Conservation (phyloP, 495 filamentous ascomycete species). For the Neurospora sp. region DNA sequence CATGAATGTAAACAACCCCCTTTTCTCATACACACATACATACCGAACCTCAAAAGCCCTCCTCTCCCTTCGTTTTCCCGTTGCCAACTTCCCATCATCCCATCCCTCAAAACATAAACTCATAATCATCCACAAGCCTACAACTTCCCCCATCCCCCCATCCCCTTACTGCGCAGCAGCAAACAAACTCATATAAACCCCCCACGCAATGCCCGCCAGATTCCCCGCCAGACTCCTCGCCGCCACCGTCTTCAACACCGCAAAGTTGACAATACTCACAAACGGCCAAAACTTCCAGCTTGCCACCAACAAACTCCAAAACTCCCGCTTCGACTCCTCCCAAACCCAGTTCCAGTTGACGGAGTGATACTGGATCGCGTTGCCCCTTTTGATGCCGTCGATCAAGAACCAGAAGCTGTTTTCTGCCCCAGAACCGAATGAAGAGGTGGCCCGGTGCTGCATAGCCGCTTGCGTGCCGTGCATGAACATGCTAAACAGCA, state of each 20-base stretch:
- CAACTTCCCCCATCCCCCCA: not conserved
- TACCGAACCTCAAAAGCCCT: not conserved
- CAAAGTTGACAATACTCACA: conserved; percentile 72
- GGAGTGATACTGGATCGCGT: conserved; percentile 18
- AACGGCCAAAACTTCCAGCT: conserved; percentile 75
- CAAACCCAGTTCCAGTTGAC: conserved; percentile 27
- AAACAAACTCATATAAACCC: conserved; percentile 71
- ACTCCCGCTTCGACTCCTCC: conserved; percentile 40
- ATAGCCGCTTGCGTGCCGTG: conserved; percentile 30
- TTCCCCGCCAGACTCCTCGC: conserved; percentile 66
- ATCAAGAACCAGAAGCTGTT: conserved; percentile 17
- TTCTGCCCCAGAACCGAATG: not conserved
- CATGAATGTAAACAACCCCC: not conserved
- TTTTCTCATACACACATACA: not conserved
- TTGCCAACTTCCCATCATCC: not conserved
- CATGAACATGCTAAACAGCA: conserved; percentile 51
- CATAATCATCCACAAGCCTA: not conserved
- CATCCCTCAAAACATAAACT: not conserved
- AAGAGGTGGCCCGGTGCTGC: conserved; percentile 10
- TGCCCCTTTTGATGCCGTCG: not conserved
- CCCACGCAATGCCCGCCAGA: conserved; percentile 76
- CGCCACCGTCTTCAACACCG: conserved; percentile 63
- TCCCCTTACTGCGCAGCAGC: conserved; percentile 25
- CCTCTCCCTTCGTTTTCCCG: not conserved
- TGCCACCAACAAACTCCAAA: conserved; percentile 59